A percentile compares a stretch with the other conserved stretches of the same genome.
Conservation (phyloP, 2,329 filamentous ascomycete species). For the Pyricularia pennisetigena region DNA sequence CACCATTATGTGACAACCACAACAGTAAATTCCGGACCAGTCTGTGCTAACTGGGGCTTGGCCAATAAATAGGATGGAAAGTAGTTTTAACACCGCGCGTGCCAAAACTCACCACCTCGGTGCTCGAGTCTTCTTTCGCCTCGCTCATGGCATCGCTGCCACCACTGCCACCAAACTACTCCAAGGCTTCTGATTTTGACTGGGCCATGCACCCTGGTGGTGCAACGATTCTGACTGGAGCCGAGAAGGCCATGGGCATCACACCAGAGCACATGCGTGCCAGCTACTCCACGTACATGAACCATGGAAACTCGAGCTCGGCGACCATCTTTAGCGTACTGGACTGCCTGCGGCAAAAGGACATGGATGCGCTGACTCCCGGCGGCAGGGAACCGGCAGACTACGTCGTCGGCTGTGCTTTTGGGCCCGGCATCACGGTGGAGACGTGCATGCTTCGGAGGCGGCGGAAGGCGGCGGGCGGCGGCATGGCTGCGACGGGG, state of each 20-base stretch:
- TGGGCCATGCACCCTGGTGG: conserved; percentile 68
- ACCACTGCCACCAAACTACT: conserved; percentile 31
- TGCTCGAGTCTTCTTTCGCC: conserved; percentile 43
- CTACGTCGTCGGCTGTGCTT: conserved; percentile 57
- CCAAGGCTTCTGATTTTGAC: conserved; percentile 50
- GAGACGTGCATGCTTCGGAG: conserved; percentile 59
- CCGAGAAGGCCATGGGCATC: conserved; percentile 47
- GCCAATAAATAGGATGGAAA: conserved; percentile 45
- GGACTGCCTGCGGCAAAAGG: conserved; percentile 46
- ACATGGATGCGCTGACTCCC: conserved; percentile 48
- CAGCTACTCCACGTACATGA: conserved; percentile 60
- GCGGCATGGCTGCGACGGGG: conserved; percentile 17
- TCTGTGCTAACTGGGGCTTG: background rate
- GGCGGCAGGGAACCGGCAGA: conserved; percentile 37
- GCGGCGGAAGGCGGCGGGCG: conserved; percentile 19
- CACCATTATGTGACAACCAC: no score
- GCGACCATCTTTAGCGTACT: conserved; percentile 61
- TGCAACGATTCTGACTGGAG: conserved; percentile 53
- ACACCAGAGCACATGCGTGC: conserved; percentile 55
- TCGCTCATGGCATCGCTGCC: conserved; percentile 38
- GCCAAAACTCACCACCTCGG: conserved; percentile 41
- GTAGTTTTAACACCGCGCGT: conserved; percentile 54
- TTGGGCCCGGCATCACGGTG: conserved; percentile 58
- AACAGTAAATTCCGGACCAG: background rate
- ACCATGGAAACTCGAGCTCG: conserved; percentile 59